Percentiles rank a stretch among this genome's conserved stretches.
phyloP scores from a whole-genome alignment of 176 grass and related monocot species.

The barley (Hordeum vulgare) region MorexV3_pseudomolecules_assembly NC_058519.1:120736277-120736776 shows the following conservation, averaged over 20 bases:
- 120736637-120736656: conserved; percentile 92
- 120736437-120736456: neutral
- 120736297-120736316: conserved; percentile 90
- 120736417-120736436: conserved; percentile 18
- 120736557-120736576: conserved; percentile 98
- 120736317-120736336: conserved; percentile 95
- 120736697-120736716: conserved; percentile 85
- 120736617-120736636: conserved; percentile 83
- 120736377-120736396: neutral
- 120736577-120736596: conserved; percentile 80
- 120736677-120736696: conserved; percentile 86
- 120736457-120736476: conserved; percentile 79
- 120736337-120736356: neutral
- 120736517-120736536: conserved; percentile 81
- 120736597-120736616: conserved; percentile 90
- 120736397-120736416: neutral
- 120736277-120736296: conserved; percentile 92
- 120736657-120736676: conserved; percentile 99
- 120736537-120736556: conserved; percentile 79
- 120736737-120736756: conserved; percentile 94
- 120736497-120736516: conserved; percentile 96
- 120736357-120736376: neutral
- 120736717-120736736: conserved; percentile 91
- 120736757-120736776: conserved; percentile 91
- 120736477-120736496: conserved; percentile 91